Percentiles rank a stretch among this genome's conserved stretches.
Evolutionary conservation across 495 filamentous ascomycete genomes (phyloP).

Genomic region (Aspergillus bridgeri): DNA sequence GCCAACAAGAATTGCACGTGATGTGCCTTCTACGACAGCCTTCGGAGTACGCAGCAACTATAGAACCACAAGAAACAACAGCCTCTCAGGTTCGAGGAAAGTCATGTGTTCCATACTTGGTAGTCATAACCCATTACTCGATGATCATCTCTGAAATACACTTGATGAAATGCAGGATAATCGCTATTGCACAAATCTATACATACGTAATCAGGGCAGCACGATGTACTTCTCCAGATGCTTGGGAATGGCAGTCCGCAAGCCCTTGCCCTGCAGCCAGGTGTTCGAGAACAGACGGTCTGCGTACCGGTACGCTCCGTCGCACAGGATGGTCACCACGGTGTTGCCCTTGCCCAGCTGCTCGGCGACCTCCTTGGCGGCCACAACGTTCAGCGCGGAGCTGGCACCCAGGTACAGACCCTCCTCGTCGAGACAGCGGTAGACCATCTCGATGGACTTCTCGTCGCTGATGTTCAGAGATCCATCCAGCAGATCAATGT

Average conservation of each 20-base stretch:
- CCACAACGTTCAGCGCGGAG: constrained; percentile 88
- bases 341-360: constrained; percentile 85
- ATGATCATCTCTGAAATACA: too few species aligned
- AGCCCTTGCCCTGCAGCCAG: constrained; percentile 83
- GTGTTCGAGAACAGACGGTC: constrained; percentile 85
- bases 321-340: constrained; percentile 89
- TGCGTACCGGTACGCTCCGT: constrained; percentile 94
- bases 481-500: constrained; percentile 82
- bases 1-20: too few species aligned
- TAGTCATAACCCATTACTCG: too few species aligned
- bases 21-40: too few species aligned
- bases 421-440: constrained; percentile 94
- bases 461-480: constrained; percentile 83
- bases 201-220: constrained; percentile 53
- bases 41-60: too few species aligned
- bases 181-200: constrained; percentile 9
- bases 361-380: constrained; percentile 90
- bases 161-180: too few species aligned
- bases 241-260: constrained; percentile 79
- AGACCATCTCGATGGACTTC: constrained; percentile 97
- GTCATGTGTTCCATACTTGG: too few species aligned
- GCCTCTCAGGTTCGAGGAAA: too few species aligned
- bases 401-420: constrained; percentile 95
- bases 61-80: too few species aligned
- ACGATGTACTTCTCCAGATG: constrained; percentile 91